These are phyloP conservation scores for Solanum paucissectum DNA, from an alignment of 257 asterid genomes.

Conservation along the genomic window DNA sequence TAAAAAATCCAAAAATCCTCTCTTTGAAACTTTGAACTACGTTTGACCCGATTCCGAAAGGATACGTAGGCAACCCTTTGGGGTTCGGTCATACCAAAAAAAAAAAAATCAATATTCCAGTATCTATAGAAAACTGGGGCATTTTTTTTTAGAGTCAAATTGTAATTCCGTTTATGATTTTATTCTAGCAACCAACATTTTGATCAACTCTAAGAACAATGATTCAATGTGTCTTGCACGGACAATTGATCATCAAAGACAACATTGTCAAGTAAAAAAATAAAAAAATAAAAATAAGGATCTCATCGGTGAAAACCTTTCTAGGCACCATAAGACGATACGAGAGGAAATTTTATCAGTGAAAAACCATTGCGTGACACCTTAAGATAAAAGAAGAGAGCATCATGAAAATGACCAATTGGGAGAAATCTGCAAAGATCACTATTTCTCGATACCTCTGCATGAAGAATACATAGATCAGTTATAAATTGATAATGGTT, in stretches of 20 bases:
- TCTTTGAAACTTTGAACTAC: background rate
- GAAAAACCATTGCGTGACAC: background rate
- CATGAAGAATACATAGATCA: background rate
- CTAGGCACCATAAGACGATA: background rate
- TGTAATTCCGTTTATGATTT: too few relatives aligned
- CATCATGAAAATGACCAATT: too few relatives aligned
- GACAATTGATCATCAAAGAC: background rate
- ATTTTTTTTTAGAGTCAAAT: too few relatives aligned
- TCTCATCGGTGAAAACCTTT: background rate
- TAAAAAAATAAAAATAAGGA: too few relatives aligned
- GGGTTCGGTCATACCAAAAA: background rate
- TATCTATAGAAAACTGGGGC: too few relatives aligned
- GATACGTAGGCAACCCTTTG: background rate
- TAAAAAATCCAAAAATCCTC: too few relatives aligned
- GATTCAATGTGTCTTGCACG: background rate
- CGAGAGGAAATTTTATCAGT: background rate
- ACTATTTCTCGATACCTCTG: background rate
- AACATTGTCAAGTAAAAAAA: too few relatives aligned
- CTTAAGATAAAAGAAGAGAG: too few relatives aligned
- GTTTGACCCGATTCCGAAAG: background rate
- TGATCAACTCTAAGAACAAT: background rate
- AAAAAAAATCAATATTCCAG: too few relatives aligned
- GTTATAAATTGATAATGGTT: too few relatives aligned
- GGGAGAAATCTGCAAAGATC: too few relatives aligned
- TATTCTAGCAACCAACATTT: background rate